phyloP scores from a whole-genome alignment of 331 rosid genomes.

The Prunus yedoensis region DNA sequence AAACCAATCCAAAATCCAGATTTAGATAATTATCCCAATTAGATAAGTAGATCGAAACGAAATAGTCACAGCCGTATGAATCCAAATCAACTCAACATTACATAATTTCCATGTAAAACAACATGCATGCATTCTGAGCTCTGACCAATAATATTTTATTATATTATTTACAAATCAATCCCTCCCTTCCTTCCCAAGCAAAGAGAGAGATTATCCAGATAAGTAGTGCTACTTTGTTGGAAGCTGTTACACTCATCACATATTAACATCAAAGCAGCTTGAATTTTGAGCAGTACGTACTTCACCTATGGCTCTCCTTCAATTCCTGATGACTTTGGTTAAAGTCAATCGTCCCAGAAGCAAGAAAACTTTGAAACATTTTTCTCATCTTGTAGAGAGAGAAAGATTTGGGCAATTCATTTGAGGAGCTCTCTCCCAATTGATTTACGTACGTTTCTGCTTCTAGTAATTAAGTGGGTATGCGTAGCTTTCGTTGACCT shows the following conservation, averaged over 20 bases:
- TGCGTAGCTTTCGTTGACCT: constrained; percentile 53
- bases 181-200: not conserved
- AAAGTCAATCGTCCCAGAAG: constrained; percentile 22
- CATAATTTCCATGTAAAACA: not conserved
- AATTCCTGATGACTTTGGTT: not conserved
- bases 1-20: not conserved
- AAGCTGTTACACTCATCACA: constrained; percentile 15
- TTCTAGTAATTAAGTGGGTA: constrained; percentile 13
- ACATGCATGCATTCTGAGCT: not conserved
- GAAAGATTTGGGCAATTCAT: constrained; percentile 14
- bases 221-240: not conserved
- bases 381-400: not conserved
- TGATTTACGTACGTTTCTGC: constrained; percentile 21
- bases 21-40: not conserved
- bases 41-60: not conserved
- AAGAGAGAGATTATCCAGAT: not conserved
- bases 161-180: not conserved
- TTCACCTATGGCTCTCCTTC: not conserved
- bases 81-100: not conserved
- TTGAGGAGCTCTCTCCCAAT: constrained; percentile 14
- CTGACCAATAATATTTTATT: not conserved
- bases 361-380: not conserved
- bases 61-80: not conserved
- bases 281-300: not conserved
- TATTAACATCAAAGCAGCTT: constrained; percentile 18